Percentiles rank a stretch among this genome's conserved stretches.
These are phyloP conservation scores for Trichomonascaceae sp. DNA, from an alignment of 1,139 yeast genomes.

Conservation along the genomic window DNA sequence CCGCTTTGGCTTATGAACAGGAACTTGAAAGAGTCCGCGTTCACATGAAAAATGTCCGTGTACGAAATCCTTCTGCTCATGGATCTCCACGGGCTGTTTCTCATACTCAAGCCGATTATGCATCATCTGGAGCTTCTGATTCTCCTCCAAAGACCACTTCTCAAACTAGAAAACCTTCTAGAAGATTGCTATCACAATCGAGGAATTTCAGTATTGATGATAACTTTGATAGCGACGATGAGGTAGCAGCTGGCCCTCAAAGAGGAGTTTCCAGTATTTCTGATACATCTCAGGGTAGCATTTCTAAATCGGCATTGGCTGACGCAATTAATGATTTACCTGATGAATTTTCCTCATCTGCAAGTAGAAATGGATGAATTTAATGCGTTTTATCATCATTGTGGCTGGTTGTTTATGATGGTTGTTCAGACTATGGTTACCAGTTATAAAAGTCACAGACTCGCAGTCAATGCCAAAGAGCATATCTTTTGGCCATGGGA, in stretches of 20 bases:
- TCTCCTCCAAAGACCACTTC: not conserved
- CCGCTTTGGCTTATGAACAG: conserved; percentile 43
- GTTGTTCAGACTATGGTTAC: not conserved
- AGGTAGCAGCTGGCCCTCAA: conserved; percentile 3
- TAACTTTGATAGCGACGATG: not conserved
- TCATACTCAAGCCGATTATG: not conserved
- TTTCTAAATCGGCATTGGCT: conserved; percentile 3
- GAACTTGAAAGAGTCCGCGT: conserved; percentile 38
- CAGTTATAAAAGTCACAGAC: not conserved
- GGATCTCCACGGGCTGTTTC: conserved; percentile 5
- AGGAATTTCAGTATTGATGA: not conserved
- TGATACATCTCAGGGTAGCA: conserved; percentile 14
- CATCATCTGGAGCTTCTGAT: not conserved
- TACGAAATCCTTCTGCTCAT: not conserved
- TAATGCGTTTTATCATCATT: not conserved
- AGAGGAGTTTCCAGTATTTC: conserved; percentile 14
- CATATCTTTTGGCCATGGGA: not conserved
- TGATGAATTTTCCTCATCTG: conserved; percentile 5
- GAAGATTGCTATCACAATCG: conserved; percentile 6
- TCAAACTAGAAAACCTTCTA: not conserved
- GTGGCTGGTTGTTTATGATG: not conserved
- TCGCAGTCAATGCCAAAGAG: not conserved
- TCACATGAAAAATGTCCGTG: conserved; percentile 24
- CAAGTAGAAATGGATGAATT: conserved; percentile 4
- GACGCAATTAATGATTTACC: conserved; percentile 7